A percentile compares a stretch with the other conserved stretches of the same genome.
phyloP scores from a whole-genome alignment of 177 flowering plant genomes.

The Vitis hybrid region DNA sequence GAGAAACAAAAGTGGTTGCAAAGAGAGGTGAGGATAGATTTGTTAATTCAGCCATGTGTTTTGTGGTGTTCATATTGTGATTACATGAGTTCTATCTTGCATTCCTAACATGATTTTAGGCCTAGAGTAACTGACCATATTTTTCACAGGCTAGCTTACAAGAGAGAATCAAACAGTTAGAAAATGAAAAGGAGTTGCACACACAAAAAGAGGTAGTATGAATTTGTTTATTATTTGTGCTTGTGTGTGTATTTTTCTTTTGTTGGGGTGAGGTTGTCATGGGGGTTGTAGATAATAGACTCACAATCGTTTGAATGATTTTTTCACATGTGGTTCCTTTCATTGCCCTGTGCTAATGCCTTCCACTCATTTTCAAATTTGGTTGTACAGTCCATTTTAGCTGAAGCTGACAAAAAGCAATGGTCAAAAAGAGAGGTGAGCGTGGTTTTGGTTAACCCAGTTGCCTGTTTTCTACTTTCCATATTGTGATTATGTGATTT shows the following conservation, averaged over 20 bases:
- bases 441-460: no score
- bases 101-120: background rate
- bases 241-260: no score
- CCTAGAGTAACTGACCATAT: background rate
- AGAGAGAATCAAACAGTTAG: conserved; percentile 32
- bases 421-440: no score
- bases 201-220: conserved; percentile 37
- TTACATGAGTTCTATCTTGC: background rate
- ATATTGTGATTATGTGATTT: conserved; percentile 3
- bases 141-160: conserved; percentile 37
- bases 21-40: conserved; percentile 29
- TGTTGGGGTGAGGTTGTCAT: no score
- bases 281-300: no score
- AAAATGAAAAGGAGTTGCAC: conserved; percentile 29
- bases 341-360: no score
- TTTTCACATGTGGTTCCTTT: no score
- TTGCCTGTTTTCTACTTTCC: background rate
- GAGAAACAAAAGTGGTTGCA: conserved; percentile 36
- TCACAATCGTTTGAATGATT: no score
- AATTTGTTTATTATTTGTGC: background rate
- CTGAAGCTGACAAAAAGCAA: no score
- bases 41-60: background rate
- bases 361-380: no score
- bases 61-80: background rate
- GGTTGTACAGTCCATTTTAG: no score